Evolutionary conservation across 306 rosid species (phyloP).

Genomic region (Echinosophora koreensis): DNA sequence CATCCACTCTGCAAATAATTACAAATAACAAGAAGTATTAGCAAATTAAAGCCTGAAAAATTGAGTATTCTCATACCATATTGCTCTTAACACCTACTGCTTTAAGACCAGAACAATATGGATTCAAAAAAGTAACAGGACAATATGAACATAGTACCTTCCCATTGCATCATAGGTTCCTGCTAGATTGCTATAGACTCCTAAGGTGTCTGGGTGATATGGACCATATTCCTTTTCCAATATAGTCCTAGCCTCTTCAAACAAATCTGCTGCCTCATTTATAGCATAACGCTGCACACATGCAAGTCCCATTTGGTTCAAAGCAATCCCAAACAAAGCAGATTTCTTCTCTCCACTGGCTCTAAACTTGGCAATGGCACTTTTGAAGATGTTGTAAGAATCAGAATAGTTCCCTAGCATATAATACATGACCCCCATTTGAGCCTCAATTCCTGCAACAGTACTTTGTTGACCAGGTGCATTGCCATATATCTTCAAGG

Average conservation of each 20-base stretch:
- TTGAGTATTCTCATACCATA: neutral
- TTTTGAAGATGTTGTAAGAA: slow-evolving; percentile 70
- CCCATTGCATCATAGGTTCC: slow-evolving; percentile 97
- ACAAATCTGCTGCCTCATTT: slow-evolving; percentile 89
- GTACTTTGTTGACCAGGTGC: slow-evolving; percentile 78
- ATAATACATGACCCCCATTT: slow-evolving; percentile 83
- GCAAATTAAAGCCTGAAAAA: slow-evolving; percentile 28
- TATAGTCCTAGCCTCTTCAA: slow-evolving; percentile 78
- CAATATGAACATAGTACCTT: slow-evolving; percentile 59
- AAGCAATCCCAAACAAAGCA: slow-evolving; percentile 78
- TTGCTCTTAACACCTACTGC: neutral
- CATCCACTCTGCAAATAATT: slow-evolving; percentile 66
- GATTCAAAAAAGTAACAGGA: neutral
- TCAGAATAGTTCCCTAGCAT: slow-evolving; percentile 78
- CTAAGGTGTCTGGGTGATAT: slow-evolving; percentile 79
- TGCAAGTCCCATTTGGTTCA: slow-evolving; percentile 92
- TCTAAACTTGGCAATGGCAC: slow-evolving; percentile 69
- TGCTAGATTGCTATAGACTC: slow-evolving; percentile 86
- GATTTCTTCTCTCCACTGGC: slow-evolving; percentile 79
- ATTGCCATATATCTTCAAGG: slow-evolving; percentile 65
- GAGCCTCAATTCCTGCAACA: slow-evolving; percentile 87
- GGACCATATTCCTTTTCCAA: slow-evolving; percentile 87
- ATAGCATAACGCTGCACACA: slow-evolving; percentile 80
- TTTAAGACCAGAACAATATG: slow-evolving; percentile 5
- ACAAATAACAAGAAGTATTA: slow-evolving; percentile 33